These are phyloP conservation scores for Escovopsis sp. DNA, from an alignment of 2,329 filamentous ascomycete genomes.

Conservation along the genomic window DNA sequence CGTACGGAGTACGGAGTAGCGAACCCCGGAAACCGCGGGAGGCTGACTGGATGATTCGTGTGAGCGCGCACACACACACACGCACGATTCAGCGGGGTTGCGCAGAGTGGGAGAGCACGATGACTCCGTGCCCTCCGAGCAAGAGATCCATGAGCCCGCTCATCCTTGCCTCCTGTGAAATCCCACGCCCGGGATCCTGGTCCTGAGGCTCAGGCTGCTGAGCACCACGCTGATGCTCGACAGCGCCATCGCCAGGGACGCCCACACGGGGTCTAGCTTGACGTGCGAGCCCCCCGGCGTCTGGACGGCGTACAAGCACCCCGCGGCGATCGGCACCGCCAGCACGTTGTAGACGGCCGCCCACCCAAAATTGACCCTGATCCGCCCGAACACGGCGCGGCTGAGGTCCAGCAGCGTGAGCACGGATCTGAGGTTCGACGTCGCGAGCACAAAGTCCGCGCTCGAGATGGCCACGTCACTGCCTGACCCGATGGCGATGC, in stretches of 20 bases:
- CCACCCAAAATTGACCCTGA: constrained; percentile 78
- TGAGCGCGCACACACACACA: too few relatives aligned
- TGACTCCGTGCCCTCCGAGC: too few relatives aligned
- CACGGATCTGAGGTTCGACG: constrained; percentile 52
- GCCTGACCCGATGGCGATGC: constrained; percentile 70
- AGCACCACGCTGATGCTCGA: constrained; percentile 80
- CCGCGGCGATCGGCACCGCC: constrained; percentile 67
- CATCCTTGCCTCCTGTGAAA: constrained; percentile 16
- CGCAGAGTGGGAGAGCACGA: too few relatives aligned
- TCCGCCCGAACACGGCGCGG: constrained; percentile 55
- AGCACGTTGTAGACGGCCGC: constrained; percentile 68
- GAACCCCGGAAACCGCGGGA: too few relatives aligned
- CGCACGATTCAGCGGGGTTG: too few relatives aligned
- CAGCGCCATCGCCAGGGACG: constrained; percentile 78
- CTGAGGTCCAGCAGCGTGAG: constrained; percentile 61
- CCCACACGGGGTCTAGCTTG: constrained; percentile 66
- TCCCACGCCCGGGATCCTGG: constrained; percentile 25
- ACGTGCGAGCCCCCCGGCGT: constrained; percentile 37
- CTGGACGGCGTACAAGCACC: constrained; percentile 50
- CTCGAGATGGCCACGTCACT: constrained; percentile 72
- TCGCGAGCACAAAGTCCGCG: constrained; percentile 69
- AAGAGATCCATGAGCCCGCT: too few relatives aligned
- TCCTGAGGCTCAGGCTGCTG: constrained; percentile 61
- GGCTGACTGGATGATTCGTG: too few relatives aligned
- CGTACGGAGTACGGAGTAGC: too few relatives aligned